Percentiles rank a stretch among this genome's conserved stretches.
Evolutionary conservation across 345 rosid species (phyloP).

Genomic region (Salix viminalis): DNA sequence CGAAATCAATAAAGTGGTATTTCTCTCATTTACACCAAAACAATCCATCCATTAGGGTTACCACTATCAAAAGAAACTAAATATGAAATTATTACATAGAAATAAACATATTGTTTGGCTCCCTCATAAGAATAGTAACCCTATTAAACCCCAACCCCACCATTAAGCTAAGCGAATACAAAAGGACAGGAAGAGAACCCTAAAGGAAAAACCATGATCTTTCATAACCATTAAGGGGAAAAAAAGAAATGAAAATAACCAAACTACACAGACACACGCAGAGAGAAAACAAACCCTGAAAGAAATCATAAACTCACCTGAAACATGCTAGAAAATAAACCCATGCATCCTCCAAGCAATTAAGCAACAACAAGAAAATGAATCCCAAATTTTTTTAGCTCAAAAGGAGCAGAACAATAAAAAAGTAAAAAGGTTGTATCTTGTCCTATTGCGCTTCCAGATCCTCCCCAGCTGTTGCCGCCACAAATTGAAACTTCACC

Average conservation of each 20-base stretch:
- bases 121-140: neutral
- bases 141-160: neutral
- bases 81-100: neutral
- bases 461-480: neutral
- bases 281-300: neutral
- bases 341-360: conserved; percentile 2
- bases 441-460: neutral
- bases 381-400: neutral
- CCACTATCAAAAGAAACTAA: neutral
- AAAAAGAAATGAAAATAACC: neutral
- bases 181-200: neutral
- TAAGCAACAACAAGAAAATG: neutral
- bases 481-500: conserved; percentile 7
- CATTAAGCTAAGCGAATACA: neutral
- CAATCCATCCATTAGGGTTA: neutral
- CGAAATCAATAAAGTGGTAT: neutral
- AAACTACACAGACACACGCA: neutral
- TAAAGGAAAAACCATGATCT: neutral
- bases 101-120: neutral
- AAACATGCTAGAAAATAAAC: neutral
- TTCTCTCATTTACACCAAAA: neutral
- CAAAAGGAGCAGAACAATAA: neutral
- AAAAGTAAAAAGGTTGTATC: neutral
- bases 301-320: conserved; percentile 2
- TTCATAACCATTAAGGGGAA: neutral